Conservation (phyloP, 176 grass and related monocot genomes). For the Avena eriantha region DNA sequence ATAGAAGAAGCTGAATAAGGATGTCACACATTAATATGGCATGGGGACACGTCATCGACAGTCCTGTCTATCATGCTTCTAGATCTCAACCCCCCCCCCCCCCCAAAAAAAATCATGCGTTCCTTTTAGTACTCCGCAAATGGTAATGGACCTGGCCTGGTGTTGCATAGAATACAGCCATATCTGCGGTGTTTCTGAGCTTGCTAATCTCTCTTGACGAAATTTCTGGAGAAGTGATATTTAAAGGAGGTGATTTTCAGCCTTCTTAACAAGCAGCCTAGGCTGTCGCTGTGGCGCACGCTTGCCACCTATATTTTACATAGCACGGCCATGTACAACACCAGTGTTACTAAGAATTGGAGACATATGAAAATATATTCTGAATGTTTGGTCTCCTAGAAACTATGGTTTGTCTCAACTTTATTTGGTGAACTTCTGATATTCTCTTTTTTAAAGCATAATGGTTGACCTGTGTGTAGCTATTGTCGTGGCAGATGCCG, state of each 20-base stretch:
- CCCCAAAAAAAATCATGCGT: no score
- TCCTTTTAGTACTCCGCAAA: no score
- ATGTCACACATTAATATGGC: neutral
- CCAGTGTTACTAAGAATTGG: neutral
- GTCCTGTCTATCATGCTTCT: no score
- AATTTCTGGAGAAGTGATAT: no score
- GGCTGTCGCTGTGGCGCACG: neutral
- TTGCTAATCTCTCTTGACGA: no score
- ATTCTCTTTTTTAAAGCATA: neutral
- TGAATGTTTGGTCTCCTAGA: neutral
- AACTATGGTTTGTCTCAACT: slow-evolving; percentile 6
- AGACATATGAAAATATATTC: neutral
- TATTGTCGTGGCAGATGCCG: neutral
- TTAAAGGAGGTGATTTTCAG: neutral
- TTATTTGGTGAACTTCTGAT: neutral
- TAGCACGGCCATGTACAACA: neutral
- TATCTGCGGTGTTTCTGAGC: no score
- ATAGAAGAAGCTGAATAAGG: slow-evolving; percentile 23
- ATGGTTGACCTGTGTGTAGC: neutral
- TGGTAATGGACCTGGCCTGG: no score
- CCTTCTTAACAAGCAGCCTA: neutral
- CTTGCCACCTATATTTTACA: neutral
- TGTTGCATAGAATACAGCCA: no score
- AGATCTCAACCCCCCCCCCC: no score
- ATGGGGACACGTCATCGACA: neutral